Evolutionary conservation across 2,329 filamentous ascomycete genomes (phyloP), one percentile per base, ranked within the genome.

Genomic region (Ophiocordyceps camponoti-rufipedis): DNA sequence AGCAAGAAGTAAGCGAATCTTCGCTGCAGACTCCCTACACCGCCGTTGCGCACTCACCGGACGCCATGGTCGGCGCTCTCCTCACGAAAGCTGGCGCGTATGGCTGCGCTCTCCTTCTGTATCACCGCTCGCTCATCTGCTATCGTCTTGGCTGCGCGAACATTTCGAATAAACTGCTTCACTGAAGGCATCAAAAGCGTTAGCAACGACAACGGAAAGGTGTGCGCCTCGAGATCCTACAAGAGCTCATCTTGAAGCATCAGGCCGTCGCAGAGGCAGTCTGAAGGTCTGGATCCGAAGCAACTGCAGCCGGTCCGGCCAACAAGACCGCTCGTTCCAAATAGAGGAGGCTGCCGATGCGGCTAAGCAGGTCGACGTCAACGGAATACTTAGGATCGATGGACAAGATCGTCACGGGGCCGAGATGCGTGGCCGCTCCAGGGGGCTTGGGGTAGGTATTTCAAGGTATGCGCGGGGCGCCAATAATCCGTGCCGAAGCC

Each of bases 121-220:
- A 98, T 93, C 47, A 98, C 91, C 45, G 91, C 89, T 60, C 91
- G 80, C 70, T 98, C 91, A 67, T 98, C 91, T 62, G 93, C 93
- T 61, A 98, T 95, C 33, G 91, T 98, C 71, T 98, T 98, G 49
- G 91, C 87, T 50, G 91, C 89, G 62, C 91, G 86, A 61, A 98
- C 91, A 68, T 95, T 96, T 62, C 91, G 88, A 66, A 98, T 98
- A 69, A 98, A 98, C 69, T 96, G 91, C 71, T 98, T 98, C 63
- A 98, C 91, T 96, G 16, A 8, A 2, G 35, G 16, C n/a, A 39
- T 16, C 35, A 39, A 16, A 9, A 18, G 35, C 35, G 16, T 39
- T 18, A 39, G 35, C n/a, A 19, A 39, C 6, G 18, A 18, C 35
- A 8, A 5, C n/a, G n/a, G 13, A 5, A 10, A 4, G 35, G 16